Percentiles rank a stretch among this genome's conserved stretches.
Evolutionary conservation across 2,329 filamentous ascomycete genomes (phyloP).

Genomic region (Ceratocystis eucalypticola): DNA sequence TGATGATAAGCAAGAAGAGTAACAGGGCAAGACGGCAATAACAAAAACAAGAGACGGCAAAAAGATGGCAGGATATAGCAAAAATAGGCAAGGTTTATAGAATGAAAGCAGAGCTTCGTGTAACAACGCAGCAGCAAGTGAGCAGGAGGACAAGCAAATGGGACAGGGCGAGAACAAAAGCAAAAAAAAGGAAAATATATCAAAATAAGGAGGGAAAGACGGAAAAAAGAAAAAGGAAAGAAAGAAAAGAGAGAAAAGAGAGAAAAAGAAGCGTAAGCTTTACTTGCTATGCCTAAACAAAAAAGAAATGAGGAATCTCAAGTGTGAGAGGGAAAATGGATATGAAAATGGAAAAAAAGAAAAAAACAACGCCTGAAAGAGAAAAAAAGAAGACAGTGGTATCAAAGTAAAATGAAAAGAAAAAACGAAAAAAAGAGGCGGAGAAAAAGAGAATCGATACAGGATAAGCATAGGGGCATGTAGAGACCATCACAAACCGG

Average conservation of each 20-base stretch:
- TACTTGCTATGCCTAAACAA: not conserved
- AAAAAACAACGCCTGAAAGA: not conserved
- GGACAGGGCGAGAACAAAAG: not conserved
- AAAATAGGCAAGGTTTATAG: not conserved
- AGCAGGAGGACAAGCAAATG: no score
- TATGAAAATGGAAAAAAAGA: not conserved
- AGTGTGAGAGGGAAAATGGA: not conserved
- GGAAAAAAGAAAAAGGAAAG: constrained; percentile 8
- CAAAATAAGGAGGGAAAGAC: not conserved
- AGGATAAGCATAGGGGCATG: not conserved
- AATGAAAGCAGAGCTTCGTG: not conserved
- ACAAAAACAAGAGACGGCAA: not conserved
- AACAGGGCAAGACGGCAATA: not conserved
- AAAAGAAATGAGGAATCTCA: not conserved
- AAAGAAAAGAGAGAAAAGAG: not conserved
- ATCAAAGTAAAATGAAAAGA: not conserved
- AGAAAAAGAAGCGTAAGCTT: not conserved
- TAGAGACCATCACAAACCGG: no score
- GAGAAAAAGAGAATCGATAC: not conserved
- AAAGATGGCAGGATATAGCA: not conserved
- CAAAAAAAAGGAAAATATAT: not conserved
- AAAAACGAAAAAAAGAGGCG: not conserved
- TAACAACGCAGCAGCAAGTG: no score
- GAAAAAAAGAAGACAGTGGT: not conserved
- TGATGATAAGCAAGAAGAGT: not conserved